phyloP scores from a whole-genome alignment of 2,329 filamentous ascomycete genomes.

The Lachnellula cervina region DNA sequence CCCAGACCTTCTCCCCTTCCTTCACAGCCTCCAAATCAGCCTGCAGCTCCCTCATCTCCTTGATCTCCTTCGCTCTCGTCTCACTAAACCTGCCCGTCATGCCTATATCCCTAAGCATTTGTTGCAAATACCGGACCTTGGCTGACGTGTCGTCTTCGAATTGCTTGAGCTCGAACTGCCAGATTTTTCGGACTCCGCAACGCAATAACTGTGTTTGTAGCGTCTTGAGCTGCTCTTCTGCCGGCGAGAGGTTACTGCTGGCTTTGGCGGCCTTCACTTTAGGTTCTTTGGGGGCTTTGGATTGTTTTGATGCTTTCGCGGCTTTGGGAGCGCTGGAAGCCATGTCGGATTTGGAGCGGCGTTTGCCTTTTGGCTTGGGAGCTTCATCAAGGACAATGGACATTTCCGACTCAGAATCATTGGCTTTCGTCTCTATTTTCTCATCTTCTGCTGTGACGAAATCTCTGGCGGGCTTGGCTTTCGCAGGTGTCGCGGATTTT shows the following conservation, averaged over 20 bases:
- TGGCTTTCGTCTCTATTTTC: constrained; percentile 27
- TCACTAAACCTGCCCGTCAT: constrained; percentile 87
- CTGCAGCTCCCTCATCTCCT: constrained; percentile 76
- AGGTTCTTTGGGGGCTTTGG: constrained; percentile 36
- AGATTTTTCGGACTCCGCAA: constrained; percentile 89
- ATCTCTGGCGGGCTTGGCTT: constrained; percentile 6
- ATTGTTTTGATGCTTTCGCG: constrained; percentile 19
- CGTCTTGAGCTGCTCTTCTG: constrained; percentile 79
- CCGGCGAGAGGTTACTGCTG: constrained; percentile 42
- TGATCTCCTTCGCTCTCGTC: constrained; percentile 80
- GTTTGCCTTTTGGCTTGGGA: constrained; percentile 52
- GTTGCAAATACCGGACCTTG: constrained; percentile 77
- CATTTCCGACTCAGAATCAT: constrained; percentile 53
- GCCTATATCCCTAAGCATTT: constrained; percentile 73
- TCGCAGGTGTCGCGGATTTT: background rate
- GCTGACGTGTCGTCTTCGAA: constrained; percentile 65
- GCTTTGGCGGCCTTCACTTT: constrained; percentile 31
- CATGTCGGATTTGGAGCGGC: constrained; percentile 34
- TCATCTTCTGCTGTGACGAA: constrained; percentile 11
- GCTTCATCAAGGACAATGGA: constrained; percentile 75
- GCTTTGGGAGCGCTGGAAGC: constrained; percentile 14
- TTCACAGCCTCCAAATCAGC: constrained; percentile 81
- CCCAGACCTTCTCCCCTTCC: constrained; percentile 78
- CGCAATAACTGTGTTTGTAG: constrained; percentile 82
- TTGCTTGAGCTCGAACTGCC: constrained; percentile 76